These are phyloP conservation scores for Rhododendron simsii DNA, from an alignment of 148 eudicot species.

Conservation along the genomic window DNA sequence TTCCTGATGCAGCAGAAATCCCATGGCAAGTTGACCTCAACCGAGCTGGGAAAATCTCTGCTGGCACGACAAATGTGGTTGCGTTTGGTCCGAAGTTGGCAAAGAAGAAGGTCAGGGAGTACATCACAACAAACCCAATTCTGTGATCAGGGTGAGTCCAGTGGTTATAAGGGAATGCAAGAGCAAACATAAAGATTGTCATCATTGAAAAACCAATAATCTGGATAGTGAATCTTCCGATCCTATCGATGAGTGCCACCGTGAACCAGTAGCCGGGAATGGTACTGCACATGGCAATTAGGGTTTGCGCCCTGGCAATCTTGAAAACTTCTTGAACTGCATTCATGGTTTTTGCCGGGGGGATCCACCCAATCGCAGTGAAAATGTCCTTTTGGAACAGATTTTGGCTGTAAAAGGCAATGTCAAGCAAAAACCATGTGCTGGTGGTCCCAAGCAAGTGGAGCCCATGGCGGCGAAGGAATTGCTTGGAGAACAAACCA, in stretches of 20 bases:
- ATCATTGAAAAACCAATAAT: slow-evolving; percentile 28
- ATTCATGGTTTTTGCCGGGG: slow-evolving; percentile 28
- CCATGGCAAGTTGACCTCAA: slow-evolving; percentile 38
- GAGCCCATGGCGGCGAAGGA: slow-evolving; percentile 24
- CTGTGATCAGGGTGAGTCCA: slow-evolving; percentile 29
- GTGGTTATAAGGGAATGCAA: slow-evolving; percentile 33
- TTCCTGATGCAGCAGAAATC: slow-evolving; percentile 34
- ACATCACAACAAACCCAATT: slow-evolving; percentile 24
- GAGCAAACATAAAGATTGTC: slow-evolving; percentile 31
- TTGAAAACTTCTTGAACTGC: slow-evolving; percentile 29
- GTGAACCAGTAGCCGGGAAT: slow-evolving; percentile 41
- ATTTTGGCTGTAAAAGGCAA: slow-evolving; percentile 20
- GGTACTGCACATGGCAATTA: slow-evolving; percentile 34
- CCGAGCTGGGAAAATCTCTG: slow-evolving; percentile 35
- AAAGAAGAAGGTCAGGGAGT: slow-evolving; percentile 34
- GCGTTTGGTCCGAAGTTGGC: slow-evolving; percentile 36
- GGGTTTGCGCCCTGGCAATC: slow-evolving; percentile 33
- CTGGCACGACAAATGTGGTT: slow-evolving; percentile 33
- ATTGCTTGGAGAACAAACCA: slow-evolving; percentile 22
- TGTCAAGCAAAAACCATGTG: slow-evolving; percentile 24
- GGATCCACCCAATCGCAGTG: slow-evolving; percentile 35
- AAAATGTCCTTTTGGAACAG: slow-evolving; percentile 35
- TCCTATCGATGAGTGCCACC: slow-evolving; percentile 24
- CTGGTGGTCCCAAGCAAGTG: slow-evolving; percentile 31
- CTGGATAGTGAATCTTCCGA: slow-evolving; percentile 31